Evolutionary conservation across 1,139 yeast species (phyloP).

Genomic region (Lodderomyces parapsilosis): DNA sequence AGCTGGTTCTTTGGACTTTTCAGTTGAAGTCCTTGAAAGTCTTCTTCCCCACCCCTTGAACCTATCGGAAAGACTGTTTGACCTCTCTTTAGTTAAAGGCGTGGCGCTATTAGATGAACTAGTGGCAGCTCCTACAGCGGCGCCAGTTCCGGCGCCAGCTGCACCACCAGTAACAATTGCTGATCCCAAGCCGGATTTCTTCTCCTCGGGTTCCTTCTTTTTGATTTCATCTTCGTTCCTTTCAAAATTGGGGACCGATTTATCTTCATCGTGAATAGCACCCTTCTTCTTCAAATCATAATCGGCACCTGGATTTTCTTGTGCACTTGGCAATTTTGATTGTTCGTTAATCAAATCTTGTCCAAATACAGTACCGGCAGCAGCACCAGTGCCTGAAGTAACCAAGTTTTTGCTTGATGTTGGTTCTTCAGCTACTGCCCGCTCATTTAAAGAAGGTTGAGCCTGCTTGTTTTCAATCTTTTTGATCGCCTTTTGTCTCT

Average conservation of each 20-base stretch:
- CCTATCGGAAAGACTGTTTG: conserved; percentile 20
- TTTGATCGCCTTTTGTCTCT: conserved; percentile 36
- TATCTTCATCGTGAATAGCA: background rate
- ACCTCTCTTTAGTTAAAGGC: conserved; percentile 13
- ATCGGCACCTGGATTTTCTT: conserved; percentile 1
- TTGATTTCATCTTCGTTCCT: background rate
- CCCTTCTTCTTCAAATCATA: conserved; percentile 2
- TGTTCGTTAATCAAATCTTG: conserved; percentile 1
- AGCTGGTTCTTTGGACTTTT: conserved; percentile 3
- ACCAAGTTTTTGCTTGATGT: conserved; percentile 11
- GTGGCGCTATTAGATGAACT: conserved; percentile 4
- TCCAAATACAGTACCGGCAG: conserved; percentile 3
- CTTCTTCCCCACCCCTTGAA: conserved; percentile 25
- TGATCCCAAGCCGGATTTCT: background rate
- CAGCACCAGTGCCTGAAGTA: conserved; percentile 7
- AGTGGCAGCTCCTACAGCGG: conserved; percentile 4
- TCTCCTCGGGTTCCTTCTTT: background rate
- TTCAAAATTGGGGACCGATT: conserved; percentile 1
- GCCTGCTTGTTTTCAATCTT: conserved; percentile 23
- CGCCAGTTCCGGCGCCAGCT: conserved; percentile 8
- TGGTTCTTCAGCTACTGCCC: conserved; percentile 4
- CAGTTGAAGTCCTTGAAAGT: conserved; percentile 13
- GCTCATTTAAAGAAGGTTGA: conserved; percentile 6
- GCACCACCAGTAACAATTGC: conserved; percentile 13
- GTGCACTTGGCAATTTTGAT: conserved; percentile 2